Conservation (phyloP, 345 rosid genomes). For the Brassica incana region DNA sequence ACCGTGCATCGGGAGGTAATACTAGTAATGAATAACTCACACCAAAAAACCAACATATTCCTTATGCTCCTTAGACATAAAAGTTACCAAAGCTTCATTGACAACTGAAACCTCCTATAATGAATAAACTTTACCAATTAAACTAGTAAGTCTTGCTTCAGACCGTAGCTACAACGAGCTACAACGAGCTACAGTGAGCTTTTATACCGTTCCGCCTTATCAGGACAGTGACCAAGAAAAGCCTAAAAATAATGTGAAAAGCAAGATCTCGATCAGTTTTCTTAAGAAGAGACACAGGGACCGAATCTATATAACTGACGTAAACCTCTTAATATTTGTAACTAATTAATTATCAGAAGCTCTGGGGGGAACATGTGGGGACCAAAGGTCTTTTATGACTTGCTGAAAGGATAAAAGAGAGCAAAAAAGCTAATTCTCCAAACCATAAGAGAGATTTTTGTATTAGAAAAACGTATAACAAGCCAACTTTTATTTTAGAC, state of each 20-base stretch:
- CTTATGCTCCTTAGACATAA: too few relatives aligned
- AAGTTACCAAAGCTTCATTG: too few relatives aligned
- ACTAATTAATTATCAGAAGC: neutral
- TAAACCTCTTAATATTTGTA: neutral
- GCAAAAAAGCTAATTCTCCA: neutral
- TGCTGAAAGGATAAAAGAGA: neutral
- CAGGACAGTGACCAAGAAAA: neutral
- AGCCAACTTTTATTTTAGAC: neutral
- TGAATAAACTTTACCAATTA: too few relatives aligned
- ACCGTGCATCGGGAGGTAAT: too few relatives aligned
- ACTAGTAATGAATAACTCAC: too few relatives aligned
- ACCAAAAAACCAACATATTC: too few relatives aligned
- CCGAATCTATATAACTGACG: neutral
- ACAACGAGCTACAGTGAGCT: too few relatives aligned
- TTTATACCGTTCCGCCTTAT: too few relatives aligned
- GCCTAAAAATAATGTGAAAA: neutral
- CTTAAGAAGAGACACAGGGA: neutral
- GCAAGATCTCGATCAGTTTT: neutral
- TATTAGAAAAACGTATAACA: neutral
- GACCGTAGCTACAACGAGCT: neutral
- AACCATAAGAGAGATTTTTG: neutral
- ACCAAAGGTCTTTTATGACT: neutral
- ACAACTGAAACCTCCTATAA: too few relatives aligned
- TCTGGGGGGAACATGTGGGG: neutral
- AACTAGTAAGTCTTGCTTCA: neutral